Percentiles rank a stretch among this genome's conserved stretches.
Conservation (phyloP, 495 filamentous ascomycete genomes). For the Aspergillus diversus region DNA sequence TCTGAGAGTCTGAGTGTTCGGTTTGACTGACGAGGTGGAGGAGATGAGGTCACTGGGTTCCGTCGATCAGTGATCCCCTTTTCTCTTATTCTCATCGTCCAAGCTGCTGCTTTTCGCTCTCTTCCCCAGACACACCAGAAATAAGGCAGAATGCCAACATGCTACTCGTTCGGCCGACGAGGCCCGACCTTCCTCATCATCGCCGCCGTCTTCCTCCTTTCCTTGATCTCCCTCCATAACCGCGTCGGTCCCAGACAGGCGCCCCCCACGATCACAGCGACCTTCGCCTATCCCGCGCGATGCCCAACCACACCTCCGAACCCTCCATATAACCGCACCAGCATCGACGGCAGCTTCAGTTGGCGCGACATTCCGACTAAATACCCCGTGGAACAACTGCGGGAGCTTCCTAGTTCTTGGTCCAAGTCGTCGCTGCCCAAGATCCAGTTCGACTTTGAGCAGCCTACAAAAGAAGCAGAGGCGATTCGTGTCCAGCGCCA, state of each 20-base stretch:
- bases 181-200: slow-evolving; percentile 4
- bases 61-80: too few species aligned
- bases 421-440: slow-evolving; percentile 1
- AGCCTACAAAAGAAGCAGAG: slow-evolving; percentile 7
- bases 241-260: not conserved
- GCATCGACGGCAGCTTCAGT: slow-evolving; percentile 8
- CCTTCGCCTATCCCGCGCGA: not conserved
- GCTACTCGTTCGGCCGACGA: not conserved
- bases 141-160: slow-evolving; percentile 1
- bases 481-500: slow-evolving; percentile 22
- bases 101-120: too few species aligned
- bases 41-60: too few species aligned
- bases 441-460: slow-evolving; percentile 9
- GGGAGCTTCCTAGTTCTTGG: not conserved
- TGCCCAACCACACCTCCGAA: slow-evolving; percentile 13
- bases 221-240: not conserved
- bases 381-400: slow-evolving; percentile 12
- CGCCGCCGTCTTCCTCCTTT: slow-evolving; percentile 6
- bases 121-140: too few species aligned
- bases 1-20: too few species aligned
- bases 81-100: too few species aligned
- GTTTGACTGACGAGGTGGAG: too few species aligned
- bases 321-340: slow-evolving; percentile 13
- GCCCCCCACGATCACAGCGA: not conserved
- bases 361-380: slow-evolving; percentile 14